phyloP scores from a whole-genome alignment of 257 asterid genomes.

The Nicotiana attenuata region DNA sequence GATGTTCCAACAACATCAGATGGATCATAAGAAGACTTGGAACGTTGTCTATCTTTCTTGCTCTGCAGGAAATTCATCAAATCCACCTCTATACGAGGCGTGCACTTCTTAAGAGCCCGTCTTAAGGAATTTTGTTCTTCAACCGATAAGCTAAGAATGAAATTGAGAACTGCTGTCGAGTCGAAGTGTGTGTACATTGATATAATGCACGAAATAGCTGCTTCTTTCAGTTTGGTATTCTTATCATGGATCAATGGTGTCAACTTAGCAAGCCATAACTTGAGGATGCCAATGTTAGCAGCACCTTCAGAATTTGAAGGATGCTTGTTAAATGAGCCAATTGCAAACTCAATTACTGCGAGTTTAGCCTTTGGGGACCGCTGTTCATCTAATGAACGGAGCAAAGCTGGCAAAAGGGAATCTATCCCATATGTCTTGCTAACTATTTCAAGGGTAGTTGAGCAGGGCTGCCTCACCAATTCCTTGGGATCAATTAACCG shows the following conservation, averaged over 20 bases:
- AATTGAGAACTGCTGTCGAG: constrained; percentile 69
- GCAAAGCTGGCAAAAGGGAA: constrained; percentile 88
- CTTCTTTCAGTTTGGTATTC: constrained; percentile 90
- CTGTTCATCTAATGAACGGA: constrained; percentile 95
- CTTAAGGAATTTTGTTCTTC: constrained; percentile 95
- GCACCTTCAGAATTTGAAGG: constrained; percentile 70
- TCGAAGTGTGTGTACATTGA: constrained; percentile 89
- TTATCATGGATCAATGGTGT: constrained; percentile 82
- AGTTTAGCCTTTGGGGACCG: constrained; percentile 99
- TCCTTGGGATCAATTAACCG: constrained; percentile 98
- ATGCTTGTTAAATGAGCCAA: constrained; percentile 89
- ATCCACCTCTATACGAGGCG: constrained; percentile 99
- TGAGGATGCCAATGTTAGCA: constrained; percentile 78
- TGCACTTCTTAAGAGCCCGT: constrained; percentile 89
- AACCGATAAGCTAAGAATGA: constrained; percentile 83
- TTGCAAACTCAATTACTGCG: constrained; percentile 96
- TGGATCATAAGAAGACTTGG: constrained; percentile 65
- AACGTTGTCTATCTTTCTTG: constrained; percentile 88
- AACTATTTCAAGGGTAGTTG: constrained; percentile 80
- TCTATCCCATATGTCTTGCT: constrained; percentile 92
- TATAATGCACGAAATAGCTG: constrained; percentile 81
- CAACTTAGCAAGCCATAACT: constrained; percentile 93
- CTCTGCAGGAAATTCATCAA: constrained; percentile 90
- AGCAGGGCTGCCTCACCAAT: constrained; percentile 91
- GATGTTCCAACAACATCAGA: constrained; percentile 85